Evolutionary conservation across 75 land plant species (phyloP).

Genomic region (Sequoiadendron giganteum): DNA sequence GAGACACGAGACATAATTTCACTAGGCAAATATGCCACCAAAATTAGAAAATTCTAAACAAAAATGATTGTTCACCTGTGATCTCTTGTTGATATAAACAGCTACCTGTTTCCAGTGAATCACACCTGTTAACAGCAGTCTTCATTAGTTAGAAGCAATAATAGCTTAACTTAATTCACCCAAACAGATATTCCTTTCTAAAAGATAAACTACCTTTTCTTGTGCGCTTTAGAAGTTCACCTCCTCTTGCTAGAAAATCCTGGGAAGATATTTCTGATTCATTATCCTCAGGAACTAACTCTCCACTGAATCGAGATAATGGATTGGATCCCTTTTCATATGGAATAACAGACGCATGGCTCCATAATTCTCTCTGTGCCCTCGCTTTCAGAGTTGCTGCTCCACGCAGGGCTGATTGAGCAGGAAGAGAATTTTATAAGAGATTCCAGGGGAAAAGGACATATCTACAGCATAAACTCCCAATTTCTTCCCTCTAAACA

Average conservation of each 20-base stretch:
- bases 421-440: neutral
- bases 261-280: conserved; percentile 31
- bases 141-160: neutral
- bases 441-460: neutral
- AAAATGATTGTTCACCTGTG: conserved; percentile 48
- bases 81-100: conserved; percentile 67
- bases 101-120: conserved; percentile 58
- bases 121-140: conserved; percentile 32
- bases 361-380: conserved; percentile 59
- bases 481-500: neutral
- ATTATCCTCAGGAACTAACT: conserved; percentile 23
- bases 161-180: neutral
- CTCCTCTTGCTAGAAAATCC: conserved; percentile 47
- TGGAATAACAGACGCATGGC: conserved; percentile 72
- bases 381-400: conserved; percentile 82
- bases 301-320: conserved; percentile 25
- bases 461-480: neutral
- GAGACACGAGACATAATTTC: neutral
- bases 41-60: conserved; percentile 1
- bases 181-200: neutral
- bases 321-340: conserved; percentile 41
- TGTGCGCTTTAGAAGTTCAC: conserved; percentile 52
- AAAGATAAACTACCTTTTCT: conserved; percentile 38
- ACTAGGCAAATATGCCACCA: neutral
- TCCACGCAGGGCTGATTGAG: conserved; percentile 67